Evolutionary conservation across 129 eudicot species (phyloP).

Genomic region (Helichrysum umbraculigerum): DNA sequence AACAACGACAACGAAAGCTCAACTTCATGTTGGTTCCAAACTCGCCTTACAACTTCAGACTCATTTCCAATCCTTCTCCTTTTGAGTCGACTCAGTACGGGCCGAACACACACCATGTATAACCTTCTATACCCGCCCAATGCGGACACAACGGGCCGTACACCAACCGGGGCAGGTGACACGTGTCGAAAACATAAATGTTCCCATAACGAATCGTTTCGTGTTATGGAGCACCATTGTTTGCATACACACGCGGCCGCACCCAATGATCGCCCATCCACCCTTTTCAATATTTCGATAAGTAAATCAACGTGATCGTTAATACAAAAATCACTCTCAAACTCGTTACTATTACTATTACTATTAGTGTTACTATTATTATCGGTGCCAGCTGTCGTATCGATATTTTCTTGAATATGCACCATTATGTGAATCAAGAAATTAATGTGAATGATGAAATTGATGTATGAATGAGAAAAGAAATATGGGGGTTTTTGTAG

Average conservation of each 20-base stretch:
- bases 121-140: conserved; percentile 82
- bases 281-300: conserved; percentile 59
- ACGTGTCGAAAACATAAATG: conserved; percentile 81
- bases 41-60: conserved; percentile 47
- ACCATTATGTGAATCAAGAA: conserved; percentile 31
- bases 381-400: too few species aligned
- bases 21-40: conserved; percentile 73
- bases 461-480: neutral
- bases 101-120: conserved; percentile 81
- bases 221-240: conserved; percentile 61
- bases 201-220: conserved; percentile 85
- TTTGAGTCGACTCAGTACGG: conserved; percentile 61
- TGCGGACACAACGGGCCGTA: conserved; percentile 68
- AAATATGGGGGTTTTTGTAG: conserved; percentile 17
- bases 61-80: conserved; percentile 36
- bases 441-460: neutral
- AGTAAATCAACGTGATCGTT: conserved; percentile 74
- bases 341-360: neutral
- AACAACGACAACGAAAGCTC: conserved; percentile 79
- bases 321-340: conserved; percentile 39
- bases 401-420: conserved; percentile 21
- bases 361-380: too few species aligned
- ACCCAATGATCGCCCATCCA: conserved; percentile 70
- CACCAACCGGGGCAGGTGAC: conserved; percentile 56
- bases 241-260: conserved; percentile 77